phyloP scores from a whole-genome alignment of 805 yeast genomes.

The Cyberlindnera suaveolens region DNA sequence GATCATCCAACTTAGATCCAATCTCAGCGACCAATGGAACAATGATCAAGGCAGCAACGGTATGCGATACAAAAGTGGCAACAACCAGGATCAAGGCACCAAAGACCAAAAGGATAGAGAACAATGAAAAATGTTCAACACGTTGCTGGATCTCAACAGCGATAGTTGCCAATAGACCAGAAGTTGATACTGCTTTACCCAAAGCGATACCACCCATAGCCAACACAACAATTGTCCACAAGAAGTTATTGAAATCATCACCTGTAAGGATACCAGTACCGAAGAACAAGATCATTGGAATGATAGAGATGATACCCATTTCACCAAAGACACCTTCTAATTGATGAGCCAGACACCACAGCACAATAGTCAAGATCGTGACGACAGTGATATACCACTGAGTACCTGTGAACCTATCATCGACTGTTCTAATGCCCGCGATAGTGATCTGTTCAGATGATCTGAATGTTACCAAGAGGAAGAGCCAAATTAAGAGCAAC shows the following conservation, averaged over 20 bases:
- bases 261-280: conserved; percentile 84
- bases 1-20: conserved; percentile 65
- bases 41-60: conserved; percentile 92
- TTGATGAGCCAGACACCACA: conserved; percentile 87
- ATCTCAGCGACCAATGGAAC: conserved; percentile 87
- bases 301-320: conserved; percentile 91
- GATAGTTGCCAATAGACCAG: conserved; percentile 76
- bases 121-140: conserved; percentile 64
- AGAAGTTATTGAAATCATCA: conserved; percentile 90
- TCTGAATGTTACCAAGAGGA: conserved; percentile 60
- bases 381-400: conserved; percentile 74
- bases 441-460: conserved; percentile 40
- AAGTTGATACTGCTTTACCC: conserved; percentile 91
- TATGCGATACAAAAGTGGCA: conserved; percentile 95
- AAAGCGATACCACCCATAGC: conserved; percentile 98
- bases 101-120: conserved; percentile 68
- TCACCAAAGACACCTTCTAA: conserved; percentile 77
- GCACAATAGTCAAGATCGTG: conserved; percentile 62
- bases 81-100: conserved; percentile 75
- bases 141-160: conserved; percentile 61
- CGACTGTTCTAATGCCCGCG: conserved; percentile 43
- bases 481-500: conserved; percentile 64
- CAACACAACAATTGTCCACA: conserved; percentile 92
- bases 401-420: conserved; percentile 61
- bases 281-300: conserved; percentile 86